Percentiles rank a stretch among this genome's conserved stretches.
phyloP scores from a whole-genome alignment of 495 filamentous ascomycete species.

The Xylaria grammica region DNA sequence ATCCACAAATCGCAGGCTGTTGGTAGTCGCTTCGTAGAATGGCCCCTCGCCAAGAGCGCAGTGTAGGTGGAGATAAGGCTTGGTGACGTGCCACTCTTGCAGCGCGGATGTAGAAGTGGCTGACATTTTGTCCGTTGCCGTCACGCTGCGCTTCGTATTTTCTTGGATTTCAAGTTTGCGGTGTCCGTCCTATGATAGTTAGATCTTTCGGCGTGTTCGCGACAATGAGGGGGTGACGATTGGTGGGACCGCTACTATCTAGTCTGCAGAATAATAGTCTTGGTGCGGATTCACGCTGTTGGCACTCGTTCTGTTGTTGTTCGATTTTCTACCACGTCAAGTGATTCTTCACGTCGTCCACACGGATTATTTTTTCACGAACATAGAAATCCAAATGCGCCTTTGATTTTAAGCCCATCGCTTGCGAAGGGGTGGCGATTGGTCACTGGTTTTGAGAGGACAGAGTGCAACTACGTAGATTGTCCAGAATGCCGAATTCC shows the following conservation, averaged over 20 bases:
- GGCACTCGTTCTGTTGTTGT: neutral
- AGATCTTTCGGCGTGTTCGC: constrained; percentile 1
- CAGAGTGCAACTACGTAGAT: constrained; percentile 1
- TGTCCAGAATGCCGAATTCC: neutral
- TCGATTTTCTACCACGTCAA: neutral
- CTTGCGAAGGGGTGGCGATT: neutral
- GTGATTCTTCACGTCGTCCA: neutral
- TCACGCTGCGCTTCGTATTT: constrained; percentile 2
- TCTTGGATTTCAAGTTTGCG: neutral
- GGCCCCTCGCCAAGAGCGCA: constrained; percentile 85
- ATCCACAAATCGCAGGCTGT: constrained; percentile 86
- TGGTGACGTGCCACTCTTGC: constrained; percentile 50
- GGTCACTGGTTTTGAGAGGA: neutral
- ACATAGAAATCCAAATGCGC: neutral
- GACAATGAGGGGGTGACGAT: constrained; percentile 4
- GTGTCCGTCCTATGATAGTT: neutral
- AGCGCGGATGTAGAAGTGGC: constrained; percentile 24
- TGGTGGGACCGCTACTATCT: constrained; percentile 13
- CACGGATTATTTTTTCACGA: neutral
- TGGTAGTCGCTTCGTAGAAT: constrained; percentile 70
- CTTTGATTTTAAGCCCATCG: neutral
- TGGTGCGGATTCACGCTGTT: constrained; percentile 1
- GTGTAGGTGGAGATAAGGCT: constrained; percentile 77
- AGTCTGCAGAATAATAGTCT: constrained; percentile 5
- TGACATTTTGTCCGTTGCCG: constrained; percentile 5